Percentiles rank a stretch among this genome's conserved stretches.
These are phyloP conservation scores for Pseudognaphalium luteoalbum DNA, from an alignment of 129 eudicot genomes.

Conservation along the genomic window DNA sequence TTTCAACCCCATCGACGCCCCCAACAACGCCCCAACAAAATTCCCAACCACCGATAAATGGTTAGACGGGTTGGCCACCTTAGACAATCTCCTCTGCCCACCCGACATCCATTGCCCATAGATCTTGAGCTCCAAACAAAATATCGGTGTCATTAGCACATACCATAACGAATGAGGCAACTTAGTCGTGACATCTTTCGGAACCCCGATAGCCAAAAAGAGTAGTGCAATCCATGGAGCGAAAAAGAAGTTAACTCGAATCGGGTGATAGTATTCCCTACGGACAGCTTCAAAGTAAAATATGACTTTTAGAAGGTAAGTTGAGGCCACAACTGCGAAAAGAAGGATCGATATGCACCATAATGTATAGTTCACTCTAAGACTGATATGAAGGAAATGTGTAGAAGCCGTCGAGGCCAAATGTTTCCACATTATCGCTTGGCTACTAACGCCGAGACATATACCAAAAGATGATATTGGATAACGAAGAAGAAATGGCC, in stretches of 20 bases:
- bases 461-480: slow-evolving; percentile 88
- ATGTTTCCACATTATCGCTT: slow-evolving; percentile 86
- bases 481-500: slow-evolving; percentile 93
- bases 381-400: slow-evolving; percentile 63
- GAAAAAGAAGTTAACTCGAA: slow-evolving; percentile 87
- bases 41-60: slow-evolving; percentile 82
- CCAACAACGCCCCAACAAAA: slow-evolving; percentile 83
- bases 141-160: slow-evolving; percentile 69
- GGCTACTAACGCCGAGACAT: slow-evolving; percentile 88
- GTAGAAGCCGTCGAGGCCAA: slow-evolving; percentile 60
- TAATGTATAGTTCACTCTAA: slow-evolving; percentile 50
- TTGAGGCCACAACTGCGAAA: slow-evolving; percentile 39
- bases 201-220: slow-evolving; percentile 73
- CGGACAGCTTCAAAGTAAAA: slow-evolving; percentile 96
- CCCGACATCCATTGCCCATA: slow-evolving; percentile 99
- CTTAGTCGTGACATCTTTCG: slow-evolving; percentile 41
- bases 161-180: slow-evolving; percentile 65
- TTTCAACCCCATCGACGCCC: slow-evolving; percentile 83
- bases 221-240: slow-evolving; percentile 85
- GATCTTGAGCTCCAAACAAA: slow-evolving; percentile 72
- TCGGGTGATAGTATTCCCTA: slow-evolving; percentile 87
- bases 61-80: slow-evolving; percentile 87
- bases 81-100: slow-evolving; percentile 81
- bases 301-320: slow-evolving; percentile 62
- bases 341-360: slow-evolving; percentile 73